A percentile compares a stretch with the other conserved stretches of the same genome.
These are phyloP conservation scores for Anaeramoeba ignava DNA, from an alignment of 78 protist genomes.

Conservation along the genomic window DNA sequence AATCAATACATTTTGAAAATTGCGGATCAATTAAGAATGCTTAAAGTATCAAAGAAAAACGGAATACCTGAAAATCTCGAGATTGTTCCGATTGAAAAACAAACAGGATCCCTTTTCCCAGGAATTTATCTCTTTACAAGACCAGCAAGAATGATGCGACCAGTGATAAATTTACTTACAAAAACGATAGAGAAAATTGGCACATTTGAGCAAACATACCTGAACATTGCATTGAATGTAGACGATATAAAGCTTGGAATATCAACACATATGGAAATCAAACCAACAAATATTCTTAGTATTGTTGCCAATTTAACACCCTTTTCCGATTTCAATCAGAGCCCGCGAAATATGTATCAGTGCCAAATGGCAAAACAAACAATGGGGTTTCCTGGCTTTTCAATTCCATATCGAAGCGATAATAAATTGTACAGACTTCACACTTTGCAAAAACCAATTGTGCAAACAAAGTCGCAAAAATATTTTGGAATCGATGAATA, in stretches of 20 bases:
- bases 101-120: no score
- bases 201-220: conserved; percentile 71
- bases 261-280: conserved; percentile 51
- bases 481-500: conserved; percentile 65
- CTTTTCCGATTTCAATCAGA: conserved; percentile 87
- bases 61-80: no score
- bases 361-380: conserved; percentile 85
- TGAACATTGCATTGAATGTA: conserved; percentile 57
- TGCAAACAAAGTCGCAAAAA: conserved; percentile 17
- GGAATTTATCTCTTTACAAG: conserved; percentile 54
- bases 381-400: conserved; percentile 79
- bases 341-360: conserved; percentile 98
- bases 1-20: background rate
- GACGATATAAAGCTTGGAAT: conserved; percentile 27
- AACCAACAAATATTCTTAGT: conserved; percentile 60
- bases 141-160: conserved; percentile 75
- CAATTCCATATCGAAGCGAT: conserved; percentile 70
- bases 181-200: conserved; percentile 65
- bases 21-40: background rate
- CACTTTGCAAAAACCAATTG: conserved; percentile 66
- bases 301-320: conserved; percentile 88
- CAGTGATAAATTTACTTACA: conserved; percentile 49
- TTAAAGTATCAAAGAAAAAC: no score
- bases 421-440: conserved; percentile 76
- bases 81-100: no score